These are phyloP conservation scores for Fusarium lyarnte DNA, from an alignment of 2,329 filamentous ascomycete species.

Conservation along the genomic window DNA sequence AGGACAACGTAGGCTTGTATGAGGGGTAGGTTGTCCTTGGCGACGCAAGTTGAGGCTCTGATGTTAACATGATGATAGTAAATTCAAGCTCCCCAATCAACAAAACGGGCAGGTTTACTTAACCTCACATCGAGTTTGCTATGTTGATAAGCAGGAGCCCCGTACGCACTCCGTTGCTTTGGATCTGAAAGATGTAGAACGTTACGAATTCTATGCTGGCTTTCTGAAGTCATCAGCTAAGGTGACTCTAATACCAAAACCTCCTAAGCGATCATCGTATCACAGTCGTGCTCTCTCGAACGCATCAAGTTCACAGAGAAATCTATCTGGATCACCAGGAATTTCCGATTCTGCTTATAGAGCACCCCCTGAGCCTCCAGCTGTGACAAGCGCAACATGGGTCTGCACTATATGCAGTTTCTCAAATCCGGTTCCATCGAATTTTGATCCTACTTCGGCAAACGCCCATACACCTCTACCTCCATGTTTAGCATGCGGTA, in stretches of 20 bases:
- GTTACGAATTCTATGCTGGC: slow-evolving; percentile 89
- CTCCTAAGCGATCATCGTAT: slow-evolving; percentile 71
- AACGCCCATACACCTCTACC: slow-evolving; percentile 82
- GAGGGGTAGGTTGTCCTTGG: slow-evolving; percentile 76
- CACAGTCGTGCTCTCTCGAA: slow-evolving; percentile 62
- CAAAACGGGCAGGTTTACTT: slow-evolving; percentile 97
- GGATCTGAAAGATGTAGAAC: slow-evolving; percentile 90
- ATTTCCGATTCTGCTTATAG: slow-evolving; percentile 56
- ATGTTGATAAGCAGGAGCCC: slow-evolving; percentile 89
- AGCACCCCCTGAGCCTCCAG: slow-evolving; percentile 51
- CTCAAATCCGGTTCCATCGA: slow-evolving; percentile 90
- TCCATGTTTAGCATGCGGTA: slow-evolving; percentile 91
- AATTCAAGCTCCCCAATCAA: slow-evolving; percentile 92
- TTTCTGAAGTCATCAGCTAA: slow-evolving; percentile 97
- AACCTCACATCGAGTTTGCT: slow-evolving; percentile 95
- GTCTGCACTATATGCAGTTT: slow-evolving; percentile 96
- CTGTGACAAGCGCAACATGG: slow-evolving; percentile 79
- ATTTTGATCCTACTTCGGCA: slow-evolving; percentile 87
- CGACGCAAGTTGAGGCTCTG: background rate
- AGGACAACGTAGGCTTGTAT: slow-evolving; percentile 97
- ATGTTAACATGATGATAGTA: slow-evolving; percentile 62
- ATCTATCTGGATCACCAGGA: slow-evolving; percentile 58
- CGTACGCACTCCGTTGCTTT: slow-evolving; percentile 85
- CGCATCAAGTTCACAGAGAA: slow-evolving; percentile 58
- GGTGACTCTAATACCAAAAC: slow-evolving; percentile 87